Conservation (phyloP, 805 yeast species). For the Pichia nanzhaoensis region DNA sequence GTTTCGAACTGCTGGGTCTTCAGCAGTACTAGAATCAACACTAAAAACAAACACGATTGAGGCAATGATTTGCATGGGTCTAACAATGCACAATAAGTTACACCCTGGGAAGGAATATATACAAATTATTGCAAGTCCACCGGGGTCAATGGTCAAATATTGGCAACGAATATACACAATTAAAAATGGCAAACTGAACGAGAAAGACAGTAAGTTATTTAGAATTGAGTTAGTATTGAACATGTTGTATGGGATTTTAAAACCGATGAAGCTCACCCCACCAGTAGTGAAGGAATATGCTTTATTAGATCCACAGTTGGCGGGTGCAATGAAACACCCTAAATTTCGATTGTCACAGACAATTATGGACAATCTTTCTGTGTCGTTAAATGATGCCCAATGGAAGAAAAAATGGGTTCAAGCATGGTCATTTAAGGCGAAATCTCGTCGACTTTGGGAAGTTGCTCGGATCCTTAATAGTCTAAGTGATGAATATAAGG, state of each 20-base stretch:
- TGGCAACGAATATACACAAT: constrained; percentile 18
- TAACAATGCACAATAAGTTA: constrained; percentile 7
- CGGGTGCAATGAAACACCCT: background rate
- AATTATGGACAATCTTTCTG: background rate
- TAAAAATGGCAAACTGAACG: background rate
- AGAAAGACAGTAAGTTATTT: constrained; percentile 8
- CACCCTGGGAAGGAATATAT: background rate
- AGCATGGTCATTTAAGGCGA: constrained; percentile 12
- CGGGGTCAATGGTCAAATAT: constrained; percentile 25
- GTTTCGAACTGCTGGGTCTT: constrained; percentile 41
- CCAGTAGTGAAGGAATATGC: background rate
- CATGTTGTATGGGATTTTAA: constrained; percentile 4
- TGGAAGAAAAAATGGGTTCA: constrained; percentile 6
- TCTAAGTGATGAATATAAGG: constrained; percentile 10
- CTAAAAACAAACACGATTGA: constrained; percentile 50
- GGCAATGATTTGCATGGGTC: constrained; percentile 33
- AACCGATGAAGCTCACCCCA: background rate
- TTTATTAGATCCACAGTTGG: too few species aligned
- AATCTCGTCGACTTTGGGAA: constrained; percentile 24
- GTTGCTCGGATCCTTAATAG: constrained; percentile 22
- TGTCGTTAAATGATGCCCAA: constrained; percentile 1
- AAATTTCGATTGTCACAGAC: background rate
- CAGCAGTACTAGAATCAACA: constrained; percentile 43
- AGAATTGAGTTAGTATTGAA: constrained; percentile 9
- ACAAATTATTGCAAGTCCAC: constrained; percentile 8